Conservation (phyloP, 805 yeast species). For the Saccharomycopsis capsularis region DNA sequence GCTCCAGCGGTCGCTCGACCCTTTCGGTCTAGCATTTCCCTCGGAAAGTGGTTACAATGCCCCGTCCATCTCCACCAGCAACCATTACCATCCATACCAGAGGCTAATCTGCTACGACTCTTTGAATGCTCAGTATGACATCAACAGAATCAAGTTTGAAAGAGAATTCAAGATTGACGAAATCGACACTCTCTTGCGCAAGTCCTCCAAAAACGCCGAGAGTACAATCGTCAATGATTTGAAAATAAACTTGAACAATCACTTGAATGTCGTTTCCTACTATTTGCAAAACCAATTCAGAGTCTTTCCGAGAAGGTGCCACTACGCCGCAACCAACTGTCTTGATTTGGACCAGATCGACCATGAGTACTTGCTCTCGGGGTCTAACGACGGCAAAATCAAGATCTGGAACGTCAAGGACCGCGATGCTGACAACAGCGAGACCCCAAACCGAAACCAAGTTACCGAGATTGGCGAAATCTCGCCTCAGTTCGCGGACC, state of each 20-base stretch:
- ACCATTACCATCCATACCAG: neutral
- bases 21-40: neutral
- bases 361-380: conserved; percentile 50
- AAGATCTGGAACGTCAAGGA: conserved; percentile 56
- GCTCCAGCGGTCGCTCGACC: neutral
- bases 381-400: conserved; percentile 65
- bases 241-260: neutral
- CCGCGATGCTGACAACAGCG: conserved; percentile 19
- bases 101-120: neutral
- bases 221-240: neutral
- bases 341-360: conserved; percentile 47
- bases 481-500: neutral
- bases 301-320: neutral
- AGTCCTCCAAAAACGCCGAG: neutral
- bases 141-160: neutral
- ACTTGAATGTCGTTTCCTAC: neutral
- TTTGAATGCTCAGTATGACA: neutral
- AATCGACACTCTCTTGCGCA: too few relatives aligned
- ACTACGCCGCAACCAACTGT: conserved; percentile 44
- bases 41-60: too few relatives aligned
- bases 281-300: neutral
- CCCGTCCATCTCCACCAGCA: too few relatives aligned
- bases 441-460: conserved; percentile 16
- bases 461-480: neutral
- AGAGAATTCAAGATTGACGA: neutral